Base-by-base conservation (phyloP, 805 yeast genomes). In the Pichia paraexigua region DNA sequence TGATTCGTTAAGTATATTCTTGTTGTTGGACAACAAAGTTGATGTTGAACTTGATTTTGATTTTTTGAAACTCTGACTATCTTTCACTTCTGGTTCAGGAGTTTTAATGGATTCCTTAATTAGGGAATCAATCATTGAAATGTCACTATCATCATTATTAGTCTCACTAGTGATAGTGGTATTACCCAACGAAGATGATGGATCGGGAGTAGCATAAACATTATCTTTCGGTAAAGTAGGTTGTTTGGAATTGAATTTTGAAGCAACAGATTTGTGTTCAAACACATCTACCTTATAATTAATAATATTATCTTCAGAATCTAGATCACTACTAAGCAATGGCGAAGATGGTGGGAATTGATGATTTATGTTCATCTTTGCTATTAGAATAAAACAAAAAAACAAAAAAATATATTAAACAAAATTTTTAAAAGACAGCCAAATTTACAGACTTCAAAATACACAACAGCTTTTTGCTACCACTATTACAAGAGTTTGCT, bases 181-280 rank as follows among this genome's bases (percentile, higher is more conserved):
- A 28, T 59, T 58, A 13, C 79, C 80, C 8, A 70, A 59, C 8
- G 79, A 74, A 1, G 83, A 78, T 1, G 89, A 83, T 0, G 92
- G 90, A 57, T 81, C 78, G 21, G 92, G 92, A 1, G 90, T 84
- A 13, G 88, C 87, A 58, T 81, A 82, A 11, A 71, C 71, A 24
- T 53, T 45, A 35, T 28, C 43, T 40, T 30, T 25, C 3, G 40
- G 39, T n/a, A 35, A 35, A 35, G 3, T 11, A 35, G 5, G 18
- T 35, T 35, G 39, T 35, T 17, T 35, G 4, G n/a, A 17, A 35
- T 10, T 35, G 20, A 35, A 35, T n/a, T 35, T 17, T 17, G 39
- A 35, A 17, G 39, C 39, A 35, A n/a, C 20, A n/a, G 11, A 11
- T 35, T 35, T 35, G 3, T 35, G 17, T 17, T 17, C 41, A 25